A percentile compares a stretch with the other conserved stretches of the same genome.
Conservation (phyloP, 2,329 filamentous ascomycete species). For the Parafenestella ontariensis region DNA sequence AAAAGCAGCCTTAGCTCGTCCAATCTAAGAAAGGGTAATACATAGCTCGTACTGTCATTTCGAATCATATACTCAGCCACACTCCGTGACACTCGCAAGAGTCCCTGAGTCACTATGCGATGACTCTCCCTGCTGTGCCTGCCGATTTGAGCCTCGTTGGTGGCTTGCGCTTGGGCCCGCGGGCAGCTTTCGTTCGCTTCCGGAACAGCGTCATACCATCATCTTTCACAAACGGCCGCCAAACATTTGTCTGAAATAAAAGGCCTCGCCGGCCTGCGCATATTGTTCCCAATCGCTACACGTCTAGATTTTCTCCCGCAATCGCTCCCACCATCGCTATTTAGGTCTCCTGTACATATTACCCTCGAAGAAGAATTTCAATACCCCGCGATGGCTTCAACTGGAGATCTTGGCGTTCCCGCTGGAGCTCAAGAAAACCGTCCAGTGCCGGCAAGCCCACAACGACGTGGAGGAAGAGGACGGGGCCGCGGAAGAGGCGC, state of each 20-base stretch:
- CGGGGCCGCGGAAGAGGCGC: constrained; percentile 41
- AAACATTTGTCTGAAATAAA: constrained; percentile 21
- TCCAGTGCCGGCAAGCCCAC: constrained; percentile 34
- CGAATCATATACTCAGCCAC: constrained; percentile 34
- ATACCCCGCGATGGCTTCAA: constrained; percentile 46
- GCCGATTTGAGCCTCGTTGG: constrained; percentile 6
- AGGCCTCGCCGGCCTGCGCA: constrained; percentile 24
- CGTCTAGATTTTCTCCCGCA: neutral
- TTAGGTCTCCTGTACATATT: constrained; percentile 2
- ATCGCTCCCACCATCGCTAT: constrained; percentile 1
- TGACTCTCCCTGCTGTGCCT: constrained; percentile 18
- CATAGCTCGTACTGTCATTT: constrained; percentile 25
- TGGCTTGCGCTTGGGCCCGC: constrained; percentile 23
- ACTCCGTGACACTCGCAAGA: neutral
- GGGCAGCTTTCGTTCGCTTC: constrained; percentile 38
- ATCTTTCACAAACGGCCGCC: constrained; percentile 24
- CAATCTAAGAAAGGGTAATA: neutral
- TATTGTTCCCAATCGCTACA: neutral
- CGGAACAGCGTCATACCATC: constrained; percentile 30
- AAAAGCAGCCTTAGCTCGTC: neutral
- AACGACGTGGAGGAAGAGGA: constrained; percentile 38
- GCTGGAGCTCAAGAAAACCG: constrained; percentile 29
- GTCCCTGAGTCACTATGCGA: constrained; percentile 30
- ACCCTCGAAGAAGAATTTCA: neutral
- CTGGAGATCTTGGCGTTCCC: constrained; percentile 20